Evolutionary conservation across 805 yeast species (phyloP), one percentile per base, ranked within the genome.

Genomic region (Hyphopichia homilentoma): DNA sequence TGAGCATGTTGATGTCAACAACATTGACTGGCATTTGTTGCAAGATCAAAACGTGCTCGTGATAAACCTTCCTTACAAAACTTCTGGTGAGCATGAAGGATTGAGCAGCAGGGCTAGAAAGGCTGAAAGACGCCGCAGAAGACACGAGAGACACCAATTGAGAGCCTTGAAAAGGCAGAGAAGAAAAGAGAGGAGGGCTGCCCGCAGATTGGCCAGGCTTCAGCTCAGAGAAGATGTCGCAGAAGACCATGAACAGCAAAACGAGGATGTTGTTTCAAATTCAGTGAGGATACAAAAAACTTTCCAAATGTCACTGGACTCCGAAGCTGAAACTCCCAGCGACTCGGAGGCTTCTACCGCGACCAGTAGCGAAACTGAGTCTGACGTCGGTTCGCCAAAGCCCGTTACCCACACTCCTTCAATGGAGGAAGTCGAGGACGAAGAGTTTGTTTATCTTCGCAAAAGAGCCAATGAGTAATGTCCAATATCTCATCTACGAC

Each of bases 51-150:
- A 57, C 29, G 52, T 58, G 9, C 57, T 63, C 43, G 59, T 58
- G 7, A 54, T 63, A 40, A 61, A 49, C 28, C 53, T 63, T 19
- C 68, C 68, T 7, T 63, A 63, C 48, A 50, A n/a, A n/a, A n/a
- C n/a, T n/a, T n/a, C n/a, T n/a, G n/a, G n/a, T n/a, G n/a, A n/a
- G n/a, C n/a, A n/a, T n/a, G n/a, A n/a, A n/a, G n/a, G n/a, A n/a
- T n/a, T n/a, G n/a, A n/a, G n/a, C n/a, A n/a, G n/a, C n/a, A n/a
- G n/a, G n/a, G n/a, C n/a, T n/a, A n/a, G 22, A 20, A 20, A 20
- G 22, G 9, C 22, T 8, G 11, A 20, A 20, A 11, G 22, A 11
- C 22, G 11, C 11, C 22, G 11, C 9, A 20, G 7, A 20, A 11
- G 22, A 11, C 22, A 20, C 22, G 11, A 20, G 11, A 11, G 11